These are phyloP conservation scores for Drechslera avenae DNA, from an alignment of 2,329 filamentous ascomycete species.

Conservation along the genomic window DNA sequence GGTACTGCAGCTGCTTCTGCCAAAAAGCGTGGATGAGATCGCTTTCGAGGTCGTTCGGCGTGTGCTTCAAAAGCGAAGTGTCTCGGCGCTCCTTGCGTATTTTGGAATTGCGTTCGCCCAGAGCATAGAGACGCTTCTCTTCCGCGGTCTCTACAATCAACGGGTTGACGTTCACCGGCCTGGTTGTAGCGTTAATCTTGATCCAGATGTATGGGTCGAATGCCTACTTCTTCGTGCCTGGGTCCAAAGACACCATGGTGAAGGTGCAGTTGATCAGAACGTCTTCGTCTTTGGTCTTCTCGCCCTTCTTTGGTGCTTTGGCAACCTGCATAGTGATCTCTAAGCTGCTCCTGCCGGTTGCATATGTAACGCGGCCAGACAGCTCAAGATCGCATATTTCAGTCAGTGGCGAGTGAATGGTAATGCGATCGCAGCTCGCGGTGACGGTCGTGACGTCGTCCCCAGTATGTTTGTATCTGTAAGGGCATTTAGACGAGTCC, in stretches of 20 bases:
- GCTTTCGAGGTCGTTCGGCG: slow-evolving; percentile 72
- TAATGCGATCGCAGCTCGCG: slow-evolving; percentile 67
- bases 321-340: slow-evolving; percentile 77
- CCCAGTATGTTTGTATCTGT: slow-evolving; percentile 69
- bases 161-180: slow-evolving; percentile 66
- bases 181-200: slow-evolving; percentile 25
- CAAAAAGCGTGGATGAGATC: slow-evolving; percentile 75
- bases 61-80: slow-evolving; percentile 66
- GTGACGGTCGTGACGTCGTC: slow-evolving; percentile 68
- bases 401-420: slow-evolving; percentile 71
- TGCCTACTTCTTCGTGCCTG: slow-evolving; percentile 65
- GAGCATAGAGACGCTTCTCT: slow-evolving; percentile 66
- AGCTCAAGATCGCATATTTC: slow-evolving; percentile 81
- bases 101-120: slow-evolving; percentile 69
- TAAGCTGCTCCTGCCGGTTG: slow-evolving; percentile 73
- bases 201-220: not conserved
- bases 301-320: slow-evolving; percentile 65
- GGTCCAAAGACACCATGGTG: slow-evolving; percentile 77
- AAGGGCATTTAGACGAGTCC: slow-evolving; percentile 19
- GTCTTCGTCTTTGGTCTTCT: slow-evolving; percentile 63
- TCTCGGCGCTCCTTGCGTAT: slow-evolving; percentile 68
- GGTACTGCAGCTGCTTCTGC: slow-evolving; percentile 69
- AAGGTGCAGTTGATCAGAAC: slow-evolving; percentile 74
- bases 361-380: slow-evolving; percentile 71
- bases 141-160: slow-evolving; percentile 66